Conservation (phyloP, 352 stramenopile species). For the Globisporangium megalacanthum region DNA sequence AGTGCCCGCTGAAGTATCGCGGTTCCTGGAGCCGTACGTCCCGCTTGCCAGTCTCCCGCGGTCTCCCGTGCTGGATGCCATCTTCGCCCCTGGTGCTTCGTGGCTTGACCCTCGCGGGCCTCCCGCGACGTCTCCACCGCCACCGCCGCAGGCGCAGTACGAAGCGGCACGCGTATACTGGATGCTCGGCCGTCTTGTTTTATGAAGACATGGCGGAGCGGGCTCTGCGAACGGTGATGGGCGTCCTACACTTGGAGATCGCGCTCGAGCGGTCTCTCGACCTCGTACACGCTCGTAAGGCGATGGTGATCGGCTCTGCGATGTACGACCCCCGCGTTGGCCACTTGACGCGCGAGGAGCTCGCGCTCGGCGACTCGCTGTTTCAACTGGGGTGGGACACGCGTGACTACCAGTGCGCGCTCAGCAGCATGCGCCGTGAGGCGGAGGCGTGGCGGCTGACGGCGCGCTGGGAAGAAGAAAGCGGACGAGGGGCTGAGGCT, state of each 20-base stretch:
- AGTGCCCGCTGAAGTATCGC: not conserved
- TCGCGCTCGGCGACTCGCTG: not conserved
- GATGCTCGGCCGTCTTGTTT: not conserved
- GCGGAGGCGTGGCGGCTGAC: not conserved
- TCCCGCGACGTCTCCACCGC: not conserved
- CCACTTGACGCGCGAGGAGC: not conserved
- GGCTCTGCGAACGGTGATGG: not conserved
- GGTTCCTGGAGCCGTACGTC: not conserved
- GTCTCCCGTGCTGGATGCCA: not conserved
- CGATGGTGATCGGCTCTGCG: not conserved
- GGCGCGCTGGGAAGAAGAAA: not conserved
- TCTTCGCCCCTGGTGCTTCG: not conserved
- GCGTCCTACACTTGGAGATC: not conserved
- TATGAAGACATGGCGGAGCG: not conserved
- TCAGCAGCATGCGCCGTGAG: not conserved
- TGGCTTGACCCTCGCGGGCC: not conserved
- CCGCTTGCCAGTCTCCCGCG: not conserved
- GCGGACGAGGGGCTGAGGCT: not conserved
- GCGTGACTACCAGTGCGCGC: not conserved
- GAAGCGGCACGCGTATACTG: not conserved
- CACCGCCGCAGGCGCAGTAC: not conserved
- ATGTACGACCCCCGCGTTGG: no score
- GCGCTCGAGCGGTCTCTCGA: not conserved
- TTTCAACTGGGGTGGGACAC: not conserved
- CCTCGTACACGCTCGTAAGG: not conserved